Percentiles rank a stretch among this genome's conserved stretches.
phyloP scores from a whole-genome alignment of 441 rosid species.

The Pelargonium citronellum region DNA sequence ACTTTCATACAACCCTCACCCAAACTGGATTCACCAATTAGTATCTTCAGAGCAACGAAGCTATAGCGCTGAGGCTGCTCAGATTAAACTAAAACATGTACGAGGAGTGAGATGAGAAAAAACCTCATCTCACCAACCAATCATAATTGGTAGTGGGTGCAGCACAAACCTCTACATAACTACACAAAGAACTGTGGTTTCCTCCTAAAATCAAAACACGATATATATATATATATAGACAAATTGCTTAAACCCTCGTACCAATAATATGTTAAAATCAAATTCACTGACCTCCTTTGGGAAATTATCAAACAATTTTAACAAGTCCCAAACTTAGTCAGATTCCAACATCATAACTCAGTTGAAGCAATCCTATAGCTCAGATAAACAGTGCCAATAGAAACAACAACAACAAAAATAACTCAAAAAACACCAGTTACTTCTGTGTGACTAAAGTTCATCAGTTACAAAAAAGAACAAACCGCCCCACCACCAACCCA shows the following conservation, averaged over 20 bases:
- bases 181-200: background rate
- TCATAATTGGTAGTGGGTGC: background rate
- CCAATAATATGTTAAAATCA: background rate
- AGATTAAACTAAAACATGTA: background rate
- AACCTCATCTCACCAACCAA: background rate
- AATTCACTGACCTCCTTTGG: background rate
- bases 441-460: background rate
- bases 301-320: background rate
- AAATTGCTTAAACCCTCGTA: background rate
- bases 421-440: background rate
- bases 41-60: background rate
- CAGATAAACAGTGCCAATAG: background rate
- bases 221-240: background rate
- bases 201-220: background rate
- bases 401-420: background rate
- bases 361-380: background rate
- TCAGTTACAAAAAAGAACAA: background rate
- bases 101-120: background rate
- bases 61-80: background rate
- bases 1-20: background rate
- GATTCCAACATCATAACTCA: background rate
- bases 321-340: background rate
- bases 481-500: background rate
- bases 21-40: background rate
- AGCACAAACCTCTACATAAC: background rate